Percentiles rank a stretch among this genome's conserved stretches.
Evolutionary conservation across 345 rosid genomes (phyloP).

Genomic region (Aurinia saxatilis): DNA sequence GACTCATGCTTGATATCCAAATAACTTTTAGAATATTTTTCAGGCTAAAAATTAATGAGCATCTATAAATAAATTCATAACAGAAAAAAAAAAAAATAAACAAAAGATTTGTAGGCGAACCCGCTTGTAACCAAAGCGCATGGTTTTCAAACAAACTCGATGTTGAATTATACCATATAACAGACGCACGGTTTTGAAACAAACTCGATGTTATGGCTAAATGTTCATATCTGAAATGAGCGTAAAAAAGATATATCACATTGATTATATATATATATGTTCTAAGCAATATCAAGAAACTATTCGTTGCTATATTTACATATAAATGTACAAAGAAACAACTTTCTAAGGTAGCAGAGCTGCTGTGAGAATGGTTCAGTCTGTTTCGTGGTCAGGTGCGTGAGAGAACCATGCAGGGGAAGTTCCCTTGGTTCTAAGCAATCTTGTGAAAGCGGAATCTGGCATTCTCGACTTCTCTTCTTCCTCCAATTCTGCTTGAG

Average conservation of each 20-base stretch:
- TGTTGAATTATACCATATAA: too few species aligned
- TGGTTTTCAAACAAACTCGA: too few species aligned
- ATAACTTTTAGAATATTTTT: too few species aligned
- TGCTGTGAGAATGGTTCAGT: conserved; percentile 20
- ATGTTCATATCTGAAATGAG: not conserved
- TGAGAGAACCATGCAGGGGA: conserved; percentile 77
- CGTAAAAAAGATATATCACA: not conserved
- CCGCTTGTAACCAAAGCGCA: too few species aligned
- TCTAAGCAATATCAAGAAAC: conserved; percentile 14
- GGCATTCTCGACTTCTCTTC: conserved; percentile 76
- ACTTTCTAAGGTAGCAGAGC: not conserved
- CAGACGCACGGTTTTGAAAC: too few species aligned
- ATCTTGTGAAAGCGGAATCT: conserved; percentile 59
- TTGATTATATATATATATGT: not conserved
- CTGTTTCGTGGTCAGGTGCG: conserved; percentile 67
- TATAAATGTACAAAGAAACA: not conserved
- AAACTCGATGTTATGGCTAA: too few species aligned
- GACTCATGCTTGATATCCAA: too few species aligned
- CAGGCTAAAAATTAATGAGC: too few species aligned
- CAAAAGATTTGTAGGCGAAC: too few species aligned
- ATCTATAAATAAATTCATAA: too few species aligned
- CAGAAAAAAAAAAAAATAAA: too few species aligned
- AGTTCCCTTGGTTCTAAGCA: conserved; percentile 63
- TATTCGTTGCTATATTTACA: conserved; percentile 16
- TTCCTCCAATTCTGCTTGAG: conserved; percentile 63